phyloP scores from a whole-genome alignment of 2,329 filamentous ascomycete genomes.

The Sphaerulina populicola region DNA sequence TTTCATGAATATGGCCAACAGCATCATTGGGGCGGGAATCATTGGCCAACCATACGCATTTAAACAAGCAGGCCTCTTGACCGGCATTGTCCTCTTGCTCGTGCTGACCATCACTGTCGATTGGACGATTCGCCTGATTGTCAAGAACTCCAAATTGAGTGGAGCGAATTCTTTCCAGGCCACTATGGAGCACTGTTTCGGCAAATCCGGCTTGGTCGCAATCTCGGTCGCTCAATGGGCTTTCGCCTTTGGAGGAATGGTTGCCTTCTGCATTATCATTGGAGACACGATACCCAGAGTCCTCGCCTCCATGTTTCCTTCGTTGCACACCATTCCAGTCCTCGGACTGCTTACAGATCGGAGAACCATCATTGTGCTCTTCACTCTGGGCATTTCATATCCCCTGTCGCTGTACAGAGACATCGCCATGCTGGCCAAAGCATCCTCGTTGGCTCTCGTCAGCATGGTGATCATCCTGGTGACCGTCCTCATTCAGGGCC shows the following conservation, averaged over 20 bases:
- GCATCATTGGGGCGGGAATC: constrained; percentile 73
- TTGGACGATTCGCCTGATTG: constrained; percentile 96
- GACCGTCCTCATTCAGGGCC: constrained; percentile 78
- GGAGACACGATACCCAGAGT: constrained; percentile 95
- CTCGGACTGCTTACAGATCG: constrained; percentile 75
- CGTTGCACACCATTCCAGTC: constrained; percentile 61
- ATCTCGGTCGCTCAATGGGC: constrained; percentile 92
- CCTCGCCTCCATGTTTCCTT: constrained; percentile 70
- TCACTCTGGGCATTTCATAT: constrained; percentile 77
- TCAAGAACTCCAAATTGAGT: constrained; percentile 94
- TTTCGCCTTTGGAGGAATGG: constrained; percentile 97
- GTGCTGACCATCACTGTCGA: constrained; percentile 76
- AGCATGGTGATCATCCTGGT: constrained; percentile 88
- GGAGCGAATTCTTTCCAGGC: constrained; percentile 91
- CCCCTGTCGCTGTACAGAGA: constrained; percentile 90
- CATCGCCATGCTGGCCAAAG: constrained; percentile 96
- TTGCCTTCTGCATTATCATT: constrained; percentile 95
- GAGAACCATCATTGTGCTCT: constrained; percentile 76
- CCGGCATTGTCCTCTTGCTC: constrained; percentile 70
- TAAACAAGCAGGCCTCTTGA: constrained; percentile 75
- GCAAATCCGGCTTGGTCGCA: constrained; percentile 74
- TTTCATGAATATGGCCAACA: constrained; percentile 99
- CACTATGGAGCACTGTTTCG: constrained; percentile 93
- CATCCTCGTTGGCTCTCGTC: constrained; percentile 81
- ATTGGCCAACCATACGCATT: constrained; percentile 91